Evolutionary conservation across 805 yeast species (phyloP).

Genomic region (Huiozyma naganishii): DNA sequence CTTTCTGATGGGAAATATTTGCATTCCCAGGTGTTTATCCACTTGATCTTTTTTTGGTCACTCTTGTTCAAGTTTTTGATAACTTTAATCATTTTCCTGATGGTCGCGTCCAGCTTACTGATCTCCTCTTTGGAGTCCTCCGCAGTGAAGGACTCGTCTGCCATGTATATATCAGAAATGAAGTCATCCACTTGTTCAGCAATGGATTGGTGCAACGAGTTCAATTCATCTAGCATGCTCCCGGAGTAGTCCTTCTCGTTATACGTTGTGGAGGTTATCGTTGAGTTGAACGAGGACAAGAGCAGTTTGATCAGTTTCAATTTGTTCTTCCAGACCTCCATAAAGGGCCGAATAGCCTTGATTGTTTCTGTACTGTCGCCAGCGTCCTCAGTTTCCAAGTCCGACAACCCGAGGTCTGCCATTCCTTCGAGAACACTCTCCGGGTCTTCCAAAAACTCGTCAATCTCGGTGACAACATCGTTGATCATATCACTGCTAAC

Average conservation of each 20-base stretch:
- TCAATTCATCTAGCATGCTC: constrained; percentile 36
- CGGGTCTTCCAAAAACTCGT: constrained; percentile 61
- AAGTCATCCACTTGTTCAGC: constrained; percentile 46
- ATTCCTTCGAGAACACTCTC: constrained; percentile 28
- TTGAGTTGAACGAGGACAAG: constrained; percentile 46
- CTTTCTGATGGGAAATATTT: constrained; percentile 14
- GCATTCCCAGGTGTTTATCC: constrained; percentile 26
- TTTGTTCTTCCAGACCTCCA: constrained; percentile 36
- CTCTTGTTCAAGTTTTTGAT: constrained; percentile 38
- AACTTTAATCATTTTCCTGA: constrained; percentile 26
- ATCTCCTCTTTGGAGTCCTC: constrained; percentile 23
- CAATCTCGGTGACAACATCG: constrained; percentile 59
- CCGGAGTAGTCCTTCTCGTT: constrained; percentile 25
- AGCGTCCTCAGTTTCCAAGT: constrained; percentile 23
- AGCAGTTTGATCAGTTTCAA: constrained; percentile 45
- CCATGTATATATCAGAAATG: constrained; percentile 44
- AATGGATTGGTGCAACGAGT: constrained; percentile 32
- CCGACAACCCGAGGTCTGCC: constrained; percentile 25
- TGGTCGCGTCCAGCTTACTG: constrained; percentile 15
- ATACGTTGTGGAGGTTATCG: constrained; percentile 36
- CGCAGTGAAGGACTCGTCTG: constrained; percentile 24
- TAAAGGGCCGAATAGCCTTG: constrained; percentile 21
- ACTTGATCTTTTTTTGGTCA: constrained; percentile 38
- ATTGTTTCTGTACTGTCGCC: constrained; percentile 20
- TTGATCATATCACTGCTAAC: constrained; percentile 33